These are phyloP conservation scores for Ceratocystiopsis minuta DNA, from an alignment of 2,329 filamentous ascomycete genomes.

Conservation along the genomic window DNA sequence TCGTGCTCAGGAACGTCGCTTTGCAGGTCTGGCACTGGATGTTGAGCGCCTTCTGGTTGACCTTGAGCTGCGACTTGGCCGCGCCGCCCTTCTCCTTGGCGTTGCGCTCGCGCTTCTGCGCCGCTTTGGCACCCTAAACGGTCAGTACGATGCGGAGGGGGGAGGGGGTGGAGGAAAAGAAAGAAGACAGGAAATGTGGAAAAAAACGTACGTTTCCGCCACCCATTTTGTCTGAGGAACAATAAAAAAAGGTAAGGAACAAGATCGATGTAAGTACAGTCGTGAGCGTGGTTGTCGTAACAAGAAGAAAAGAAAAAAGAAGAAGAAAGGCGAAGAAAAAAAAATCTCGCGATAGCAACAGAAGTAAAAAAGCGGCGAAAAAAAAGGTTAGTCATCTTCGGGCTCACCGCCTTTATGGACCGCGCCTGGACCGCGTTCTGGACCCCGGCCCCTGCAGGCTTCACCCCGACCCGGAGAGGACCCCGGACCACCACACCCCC, in stretches of 20 bases:
- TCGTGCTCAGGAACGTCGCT: slow-evolving; percentile 62
- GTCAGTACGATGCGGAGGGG: not conserved
- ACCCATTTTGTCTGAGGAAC: slow-evolving; percentile 12
- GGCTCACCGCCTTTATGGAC: too few species aligned
- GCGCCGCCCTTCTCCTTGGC: slow-evolving; percentile 34
- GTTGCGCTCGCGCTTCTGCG: slow-evolving; percentile 56
- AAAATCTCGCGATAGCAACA: not conserved
- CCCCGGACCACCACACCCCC: too few species aligned
- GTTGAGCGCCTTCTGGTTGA: slow-evolving; percentile 53
- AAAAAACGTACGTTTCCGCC: slow-evolving; percentile 16
- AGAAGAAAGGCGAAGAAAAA: not conserved
- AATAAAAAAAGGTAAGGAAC: not conserved
- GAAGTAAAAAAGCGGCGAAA: not conserved
- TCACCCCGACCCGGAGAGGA: too few species aligned
- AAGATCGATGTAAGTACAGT: not conserved
- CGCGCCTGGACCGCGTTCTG: too few species aligned
- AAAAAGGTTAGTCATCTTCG: not conserved
- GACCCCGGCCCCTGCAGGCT: too few species aligned
- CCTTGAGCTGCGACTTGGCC: slow-evolving; percentile 52
- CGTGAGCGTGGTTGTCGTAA: not conserved
- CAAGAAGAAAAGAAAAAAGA: not conserved
- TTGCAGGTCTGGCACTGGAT: slow-evolving; percentile 66
- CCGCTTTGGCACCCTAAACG: slow-evolving; percentile 19
- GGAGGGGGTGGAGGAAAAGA: not conserved
- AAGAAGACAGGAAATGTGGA: not conserved